phyloP scores from a whole-genome alignment of 371 early-diverging fungal genomes.

The Circinella minor region DNA sequence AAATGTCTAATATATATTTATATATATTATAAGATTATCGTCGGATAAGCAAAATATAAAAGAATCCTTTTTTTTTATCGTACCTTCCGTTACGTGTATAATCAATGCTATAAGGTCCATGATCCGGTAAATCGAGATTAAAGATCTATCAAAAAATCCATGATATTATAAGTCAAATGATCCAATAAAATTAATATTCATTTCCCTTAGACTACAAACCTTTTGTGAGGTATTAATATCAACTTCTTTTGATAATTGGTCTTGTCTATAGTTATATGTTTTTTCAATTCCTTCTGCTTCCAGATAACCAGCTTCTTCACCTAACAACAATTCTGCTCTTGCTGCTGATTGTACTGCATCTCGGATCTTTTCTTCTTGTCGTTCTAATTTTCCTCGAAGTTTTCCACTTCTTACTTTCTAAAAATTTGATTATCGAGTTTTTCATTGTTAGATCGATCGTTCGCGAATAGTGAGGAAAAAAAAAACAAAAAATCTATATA shows the following conservation, averaged over 20 bases:
- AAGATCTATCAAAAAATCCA: conserved; percentile 60
- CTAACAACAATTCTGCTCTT: conserved; percentile 75
- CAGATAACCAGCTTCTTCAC: conserved; percentile 77
- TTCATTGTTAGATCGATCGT: conserved; percentile 1
- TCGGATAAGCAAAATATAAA: background rate
- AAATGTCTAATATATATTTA: conserved; percentile 53
- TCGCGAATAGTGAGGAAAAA: background rate
- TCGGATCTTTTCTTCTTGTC: conserved; percentile 62
- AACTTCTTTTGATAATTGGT: conserved; percentile 73
- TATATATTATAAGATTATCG: background rate
- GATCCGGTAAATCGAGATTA: conserved; percentile 79
- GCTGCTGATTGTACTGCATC: conserved; percentile 81
- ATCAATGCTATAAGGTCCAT: conserved; percentile 89
- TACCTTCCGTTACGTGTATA: conserved; percentile 92
- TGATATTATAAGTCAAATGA: no score
- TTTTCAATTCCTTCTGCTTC: conserved; percentile 91
- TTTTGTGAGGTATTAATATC: conserved; percentile 83
- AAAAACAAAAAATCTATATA: background rate
- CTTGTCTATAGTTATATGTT: conserved; percentile 88
- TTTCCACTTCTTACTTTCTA: conserved; percentile 72
- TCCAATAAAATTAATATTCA: no score
- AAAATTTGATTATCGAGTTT: background rate
- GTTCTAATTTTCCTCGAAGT: conserved; percentile 62
- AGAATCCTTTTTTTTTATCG: background rate
- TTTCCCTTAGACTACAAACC: conserved; percentile 39